phyloP scores from a whole-genome alignment of 768 basidiomycete genomes.

The Megacollybia marginata region DNA sequence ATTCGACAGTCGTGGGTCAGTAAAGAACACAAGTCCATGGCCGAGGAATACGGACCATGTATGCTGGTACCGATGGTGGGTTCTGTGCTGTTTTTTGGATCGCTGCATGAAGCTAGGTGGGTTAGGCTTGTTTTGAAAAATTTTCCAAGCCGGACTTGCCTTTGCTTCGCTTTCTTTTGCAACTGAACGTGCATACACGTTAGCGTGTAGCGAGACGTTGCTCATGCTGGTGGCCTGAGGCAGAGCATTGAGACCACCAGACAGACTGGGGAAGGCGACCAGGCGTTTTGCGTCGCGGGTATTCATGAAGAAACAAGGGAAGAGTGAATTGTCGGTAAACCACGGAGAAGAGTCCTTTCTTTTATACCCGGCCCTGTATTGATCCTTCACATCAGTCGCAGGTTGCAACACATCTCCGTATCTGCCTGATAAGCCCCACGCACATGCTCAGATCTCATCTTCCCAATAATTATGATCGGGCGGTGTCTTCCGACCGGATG shows the following conservation, averaged over 20 bases:
- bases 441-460: slow-evolving; percentile 4
- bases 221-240: slow-evolving; percentile 68
- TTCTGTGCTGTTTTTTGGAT: neutral
- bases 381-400: too few relatives aligned
- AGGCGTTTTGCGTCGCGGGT: slow-evolving; percentile 43
- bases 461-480: neutral
- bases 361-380: too few relatives aligned
- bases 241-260: slow-evolving; percentile 58
- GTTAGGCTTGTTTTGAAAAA: neutral
- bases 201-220: slow-evolving; percentile 58
- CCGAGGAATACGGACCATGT: neutral
- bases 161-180: slow-evolving; percentile 72
- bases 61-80: neutral
- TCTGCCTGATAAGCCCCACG: slow-evolving; percentile 1
- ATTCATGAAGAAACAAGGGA: slow-evolving; percentile 19
- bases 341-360: slow-evolving; percentile 6
- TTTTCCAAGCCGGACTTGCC: slow-evolving; percentile 30
- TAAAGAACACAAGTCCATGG: neutral
- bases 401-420: too few relatives aligned
- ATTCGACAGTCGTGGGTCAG: neutral
- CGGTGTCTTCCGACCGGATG: too few relatives aligned
- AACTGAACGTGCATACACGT: slow-evolving; percentile 60
- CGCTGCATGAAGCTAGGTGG: neutral
- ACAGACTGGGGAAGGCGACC: slow-evolving; percentile 67
- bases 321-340: slow-evolving; percentile 12